phyloP scores from a whole-genome alignment of 2,329 filamentous ascomycete genomes.

The Colletotrichum tropicale region DNA sequence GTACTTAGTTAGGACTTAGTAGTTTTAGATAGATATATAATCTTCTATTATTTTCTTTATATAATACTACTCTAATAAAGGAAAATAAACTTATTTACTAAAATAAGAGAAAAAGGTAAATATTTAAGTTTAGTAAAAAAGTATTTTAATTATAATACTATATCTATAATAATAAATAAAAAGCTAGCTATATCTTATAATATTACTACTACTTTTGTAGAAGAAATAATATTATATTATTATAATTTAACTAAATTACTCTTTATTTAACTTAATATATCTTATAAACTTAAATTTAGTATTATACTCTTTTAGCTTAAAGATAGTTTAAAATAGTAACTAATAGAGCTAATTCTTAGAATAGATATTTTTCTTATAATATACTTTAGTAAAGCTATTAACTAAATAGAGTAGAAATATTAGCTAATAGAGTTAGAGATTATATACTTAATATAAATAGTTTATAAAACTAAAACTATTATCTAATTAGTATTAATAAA shows the following conservation, averaged over 20 bases:
- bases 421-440: fast-evolving
- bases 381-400: not conserved
- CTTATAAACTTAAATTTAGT: not conserved
- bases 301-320: not conserved
- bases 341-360: fast-evolving
- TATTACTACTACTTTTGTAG: not conserved
- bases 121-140: fast-evolving
- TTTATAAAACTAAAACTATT: not conserved
- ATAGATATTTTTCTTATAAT: not conserved
- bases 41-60: not conserved
- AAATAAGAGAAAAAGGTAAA: too few relatives aligned
- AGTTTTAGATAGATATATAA: not conserved
- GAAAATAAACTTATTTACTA: not conserved
- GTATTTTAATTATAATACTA: too few relatives aligned
- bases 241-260: not conserved
- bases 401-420: fast-evolving
- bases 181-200: fast-evolving
- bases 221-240: not conserved
- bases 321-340: not conserved
- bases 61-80: not conserved
- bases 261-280: not conserved
- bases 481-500: not conserved
- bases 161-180: not conserved
- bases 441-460: not conserved
- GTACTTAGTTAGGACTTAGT: too few relatives aligned